Evolutionary conservation across 208 protist genomes (phyloP), one percentile per base, ranked within the genome.

Genomic region (Leishmania mexicana): DNA sequence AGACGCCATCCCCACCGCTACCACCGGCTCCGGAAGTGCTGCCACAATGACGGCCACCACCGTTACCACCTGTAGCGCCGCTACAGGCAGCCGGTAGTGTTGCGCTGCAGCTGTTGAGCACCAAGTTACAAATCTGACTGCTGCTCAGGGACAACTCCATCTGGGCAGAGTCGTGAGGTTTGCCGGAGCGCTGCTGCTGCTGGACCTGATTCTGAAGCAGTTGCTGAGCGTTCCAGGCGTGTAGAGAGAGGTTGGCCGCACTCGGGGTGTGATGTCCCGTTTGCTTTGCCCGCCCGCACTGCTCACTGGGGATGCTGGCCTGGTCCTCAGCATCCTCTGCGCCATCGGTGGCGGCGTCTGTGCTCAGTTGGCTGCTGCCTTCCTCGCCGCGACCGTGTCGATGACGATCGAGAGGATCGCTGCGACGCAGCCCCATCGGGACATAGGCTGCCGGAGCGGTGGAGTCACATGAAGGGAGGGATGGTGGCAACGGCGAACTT

Each of bases 401-500:
- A n/a, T 57, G 47, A n/a, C 35, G 47, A 15, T 38, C 19, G 53
- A 8, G 73, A 62, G 73, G 35, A 28, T 21, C 8, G 4, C 13
- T 40, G 13, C 35, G 73, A 45, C 73, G 73, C 49, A 64, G 35
- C 19, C 73, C 53, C 73, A 76, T 76, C n/a, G 49, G 53, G 49
- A 60, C 53, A 62, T 62, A 64, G n/a, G 53, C 47, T 45, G 47
- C 35, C 1, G 35, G 73, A n/a, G 73, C 51, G 31, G 35, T 76
- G n/a, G 73, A 24, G 73, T 76, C 73, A 35, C 2, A 47, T 40
- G 71, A 24, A 40, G 71, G 15, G 42, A n/a, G 24, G 13, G n/a
- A 53, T 57, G n/a, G 3, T 40, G 3, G 71, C 28, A 49, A 72
- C 40, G 40, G 42, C 47, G n/a, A 40, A 1, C 45, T 47, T 8